phyloP scores from a whole-genome alignment of 2,329 filamentous ascomycete genomes.

The Thielaviopsis euricoi region DNA sequence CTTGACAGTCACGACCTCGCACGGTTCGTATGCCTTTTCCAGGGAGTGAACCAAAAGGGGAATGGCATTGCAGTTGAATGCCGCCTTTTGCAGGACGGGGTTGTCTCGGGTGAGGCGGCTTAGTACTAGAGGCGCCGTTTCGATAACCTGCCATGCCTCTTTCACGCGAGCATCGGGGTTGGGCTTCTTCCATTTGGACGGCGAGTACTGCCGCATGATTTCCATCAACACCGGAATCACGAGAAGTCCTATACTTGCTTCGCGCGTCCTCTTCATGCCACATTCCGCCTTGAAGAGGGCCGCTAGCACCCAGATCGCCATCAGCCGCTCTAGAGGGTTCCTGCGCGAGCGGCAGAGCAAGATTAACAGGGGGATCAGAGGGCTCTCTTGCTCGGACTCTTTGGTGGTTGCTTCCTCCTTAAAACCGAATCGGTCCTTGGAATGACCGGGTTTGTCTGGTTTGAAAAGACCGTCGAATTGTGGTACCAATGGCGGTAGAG shows the following conservation, averaged over 20 bases:
- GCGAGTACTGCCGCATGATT: conserved; percentile 29
- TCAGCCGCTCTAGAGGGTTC: conserved; percentile 41
- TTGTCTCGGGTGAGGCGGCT: conserved; percentile 66
- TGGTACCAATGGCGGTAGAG: conserved; percentile 41
- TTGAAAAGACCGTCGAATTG: neutral
- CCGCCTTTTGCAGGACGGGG: conserved; percentile 63
- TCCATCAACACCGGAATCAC: conserved; percentile 54
- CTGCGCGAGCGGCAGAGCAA: conserved; percentile 38
- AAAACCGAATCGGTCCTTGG: conserved; percentile 14
- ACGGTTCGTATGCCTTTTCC: conserved; percentile 32
- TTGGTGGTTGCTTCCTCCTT: neutral
- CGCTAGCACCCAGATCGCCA: conserved; percentile 53
- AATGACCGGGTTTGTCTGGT: neutral
- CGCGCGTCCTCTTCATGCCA: conserved; percentile 41
- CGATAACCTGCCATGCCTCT: conserved; percentile 37
- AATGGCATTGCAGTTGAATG: conserved; percentile 46
- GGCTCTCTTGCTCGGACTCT: conserved; percentile 45
- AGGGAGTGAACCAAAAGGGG: conserved; percentile 31
- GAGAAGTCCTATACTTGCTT: conserved; percentile 47
- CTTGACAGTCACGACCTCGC: conserved; percentile 20
- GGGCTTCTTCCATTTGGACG: neutral
- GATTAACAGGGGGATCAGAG: conserved; percentile 59
- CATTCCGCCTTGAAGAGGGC: conserved; percentile 53
- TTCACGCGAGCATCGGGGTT: conserved; percentile 14
- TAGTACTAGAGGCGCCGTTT: conserved; percentile 58